These are phyloP conservation scores for Fusarium sp. DNA, from an alignment of 2,329 filamentous ascomycete species.

Conservation along the genomic window DNA sequence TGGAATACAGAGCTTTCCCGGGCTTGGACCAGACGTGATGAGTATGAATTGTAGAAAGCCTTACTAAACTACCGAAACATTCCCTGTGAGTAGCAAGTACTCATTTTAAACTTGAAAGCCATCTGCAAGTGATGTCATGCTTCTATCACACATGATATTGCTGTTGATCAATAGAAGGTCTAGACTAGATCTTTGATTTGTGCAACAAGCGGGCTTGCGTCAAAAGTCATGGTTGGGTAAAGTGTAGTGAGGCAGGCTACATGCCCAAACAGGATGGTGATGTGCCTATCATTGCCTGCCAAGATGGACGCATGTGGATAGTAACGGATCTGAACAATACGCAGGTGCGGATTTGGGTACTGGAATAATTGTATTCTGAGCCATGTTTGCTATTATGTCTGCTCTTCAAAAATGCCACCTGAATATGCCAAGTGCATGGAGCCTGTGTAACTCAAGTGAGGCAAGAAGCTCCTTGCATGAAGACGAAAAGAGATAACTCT, in stretches of 20 bases:
- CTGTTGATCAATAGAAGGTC: neutral
- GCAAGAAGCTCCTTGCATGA: neutral
- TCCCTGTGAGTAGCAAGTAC: neutral
- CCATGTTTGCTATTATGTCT: too few relatives aligned
- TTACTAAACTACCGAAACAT: neutral
- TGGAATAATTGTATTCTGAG: neutral
- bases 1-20: neutral
- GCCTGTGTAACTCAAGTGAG: neutral
- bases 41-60: conserved; percentile 4
- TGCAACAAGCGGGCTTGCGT: neutral
- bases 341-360: neutral
- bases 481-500: neutral
- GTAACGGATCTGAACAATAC: neutral
- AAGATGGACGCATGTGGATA: neutral
- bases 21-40: neutral
- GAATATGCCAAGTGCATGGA: neutral
- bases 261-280: neutral
- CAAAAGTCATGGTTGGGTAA: neutral
- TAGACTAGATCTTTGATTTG: neutral
- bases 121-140: conserved; percentile 9
- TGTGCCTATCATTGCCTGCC: neutral
- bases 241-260: neutral
- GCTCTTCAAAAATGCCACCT: neutral
- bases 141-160: neutral
- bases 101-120: neutral